Conservation (phyloP, 139 green algal genomes). For the Tetradesmus obliquus region DNA sequence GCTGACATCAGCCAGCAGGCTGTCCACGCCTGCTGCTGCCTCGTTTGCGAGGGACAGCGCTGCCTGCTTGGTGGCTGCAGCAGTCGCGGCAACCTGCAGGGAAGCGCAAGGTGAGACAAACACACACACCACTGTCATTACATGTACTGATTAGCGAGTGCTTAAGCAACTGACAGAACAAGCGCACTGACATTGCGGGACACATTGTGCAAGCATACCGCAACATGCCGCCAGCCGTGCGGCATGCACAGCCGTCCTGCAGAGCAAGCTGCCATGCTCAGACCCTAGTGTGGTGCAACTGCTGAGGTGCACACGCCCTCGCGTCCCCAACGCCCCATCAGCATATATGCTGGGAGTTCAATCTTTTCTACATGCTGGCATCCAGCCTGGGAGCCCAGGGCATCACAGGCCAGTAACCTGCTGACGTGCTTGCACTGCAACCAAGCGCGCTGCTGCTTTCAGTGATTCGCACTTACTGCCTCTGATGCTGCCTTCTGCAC, state of each 20-base stretch:
- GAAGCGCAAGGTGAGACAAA: neutral
- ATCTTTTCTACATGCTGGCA: neutral
- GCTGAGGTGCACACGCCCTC: neutral
- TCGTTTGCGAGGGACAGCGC: conserved; percentile 17
- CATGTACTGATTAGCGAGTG: no score
- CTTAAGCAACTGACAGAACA: no score
- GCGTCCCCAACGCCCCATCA: no score
- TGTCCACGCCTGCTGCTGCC: conserved; percentile 18
- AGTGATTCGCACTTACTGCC: neutral
- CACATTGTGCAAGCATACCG: neutral
- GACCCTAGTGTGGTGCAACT: neutral
- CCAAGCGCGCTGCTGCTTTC: neutral
- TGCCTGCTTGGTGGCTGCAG: conserved; percentile 23
- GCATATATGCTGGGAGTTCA: no score
- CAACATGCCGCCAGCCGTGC: neutral
- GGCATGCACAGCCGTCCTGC: neutral
- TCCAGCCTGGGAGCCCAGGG: no score
- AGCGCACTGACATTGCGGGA: no score
- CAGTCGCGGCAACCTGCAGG: conserved; percentile 24
- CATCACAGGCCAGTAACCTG: neutral
- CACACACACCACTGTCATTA: no score
- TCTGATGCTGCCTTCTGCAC: neutral
- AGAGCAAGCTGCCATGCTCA: neutral
- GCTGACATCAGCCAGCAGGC: conserved; percentile 8
- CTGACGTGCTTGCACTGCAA: neutral